Base-by-base conservation (phyloP, 139 green algal genomes). In the Micromonas commoda region DNA sequence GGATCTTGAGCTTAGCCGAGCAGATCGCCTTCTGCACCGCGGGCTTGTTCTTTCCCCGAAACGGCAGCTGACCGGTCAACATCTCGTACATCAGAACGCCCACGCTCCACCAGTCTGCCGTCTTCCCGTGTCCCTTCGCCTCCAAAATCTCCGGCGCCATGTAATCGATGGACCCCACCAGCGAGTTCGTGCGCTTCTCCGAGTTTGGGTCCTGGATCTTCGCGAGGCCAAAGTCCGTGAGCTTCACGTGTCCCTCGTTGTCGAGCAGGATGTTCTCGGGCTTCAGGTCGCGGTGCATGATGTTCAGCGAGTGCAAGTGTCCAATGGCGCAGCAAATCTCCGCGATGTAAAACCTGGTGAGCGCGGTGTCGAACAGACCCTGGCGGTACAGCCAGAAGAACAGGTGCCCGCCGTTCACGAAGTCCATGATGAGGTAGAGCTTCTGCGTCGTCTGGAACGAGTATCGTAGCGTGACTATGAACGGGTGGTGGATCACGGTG, bases 41-140 rank as follows among this genome's bases (percentile, higher is more conserved):
- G n/a, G 86, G 60, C 38, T 90, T 84, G 53, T 87, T 91, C 87
- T 97, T 97, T 77, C 86, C 86, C 19, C 88, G 84, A 83, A 97
- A 98, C 31, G 95, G 95, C 0, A 92, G 89, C 84, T 93, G 60
- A 35, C 95, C 95, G 26, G 86, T 91, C 69, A 99, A 84, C 95
- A 99, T 99, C 86, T 99, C 95, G 73, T 92, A 97, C 52, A 99
- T 84, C 80, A 99, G 87, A 33, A 98, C 90, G 33, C 95, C 95
- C 26, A 93, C 86, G 71, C 83, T 91, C 94, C 95, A 99, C 95
- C 95, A 98, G 89, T 98, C 95, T 34, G 97, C 95, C 2, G 83
- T 73, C 80, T 93, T 92, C 66, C 86, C 87, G 80, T 97, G 94
- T 0, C 92, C 91, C 39, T 89, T 89, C 37, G 85, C 94, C 21